Conservation (phyloP, 2,329 filamentous ascomycete genomes). For the Talaromyces sp. region DNA sequence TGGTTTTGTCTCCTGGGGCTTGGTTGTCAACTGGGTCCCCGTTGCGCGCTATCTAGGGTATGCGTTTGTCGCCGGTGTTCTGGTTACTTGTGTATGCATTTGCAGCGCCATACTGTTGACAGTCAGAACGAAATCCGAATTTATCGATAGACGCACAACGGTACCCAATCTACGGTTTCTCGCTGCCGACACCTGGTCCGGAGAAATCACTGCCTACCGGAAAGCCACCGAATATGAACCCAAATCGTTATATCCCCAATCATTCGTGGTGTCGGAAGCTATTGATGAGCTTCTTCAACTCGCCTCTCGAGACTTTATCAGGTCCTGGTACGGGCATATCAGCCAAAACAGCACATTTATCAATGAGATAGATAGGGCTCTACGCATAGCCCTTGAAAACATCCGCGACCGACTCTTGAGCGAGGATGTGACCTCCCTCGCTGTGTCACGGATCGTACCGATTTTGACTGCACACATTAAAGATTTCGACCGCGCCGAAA, state of each 20-base stretch:
- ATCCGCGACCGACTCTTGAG: conserved; percentile 69
- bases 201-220: conserved; percentile 65
- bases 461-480: conserved; percentile 83
- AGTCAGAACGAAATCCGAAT: conserved; percentile 33
- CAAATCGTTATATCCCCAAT: conserved; percentile 69
- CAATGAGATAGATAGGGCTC: conserved; percentile 78
- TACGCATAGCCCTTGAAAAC: conserved; percentile 68
- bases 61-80: conserved; percentile 70
- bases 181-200: conserved; percentile 61
- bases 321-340: conserved; percentile 83
- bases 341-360: conserved; percentile 75
- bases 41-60: conserved; percentile 79
- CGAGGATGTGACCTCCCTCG: conserved; percentile 78
- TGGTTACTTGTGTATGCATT: conserved; percentile 54
- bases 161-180: conserved; percentile 57
- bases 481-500: conserved; percentile 88
- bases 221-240: conserved; percentile 65
- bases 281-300: conserved; percentile 75
- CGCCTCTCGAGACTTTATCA: conserved; percentile 78
- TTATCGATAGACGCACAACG: conserved; percentile 43
- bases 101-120: conserved; percentile 61
- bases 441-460: conserved; percentile 79
- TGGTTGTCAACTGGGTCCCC: conserved; percentile 78
- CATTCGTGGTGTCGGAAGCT: conserved; percentile 72
- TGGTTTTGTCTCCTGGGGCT: conserved; percentile 77